A percentile compares a stretch with the other conserved stretches of the same genome.
Evolutionary conservation across 2,329 filamentous ascomycete genomes (phyloP).

Genomic region (Penicillium sp.): DNA sequence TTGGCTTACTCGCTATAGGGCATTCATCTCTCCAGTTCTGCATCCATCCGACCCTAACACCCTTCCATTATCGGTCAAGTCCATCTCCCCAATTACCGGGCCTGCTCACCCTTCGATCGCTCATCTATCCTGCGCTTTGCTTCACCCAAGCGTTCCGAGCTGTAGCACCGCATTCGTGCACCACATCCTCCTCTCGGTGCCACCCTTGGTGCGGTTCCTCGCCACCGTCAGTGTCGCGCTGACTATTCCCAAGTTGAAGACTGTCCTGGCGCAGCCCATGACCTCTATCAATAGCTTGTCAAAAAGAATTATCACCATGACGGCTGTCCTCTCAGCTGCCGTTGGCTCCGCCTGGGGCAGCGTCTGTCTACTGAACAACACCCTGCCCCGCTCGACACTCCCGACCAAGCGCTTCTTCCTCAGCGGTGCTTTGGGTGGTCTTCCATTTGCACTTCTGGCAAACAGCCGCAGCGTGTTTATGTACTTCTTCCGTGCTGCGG

Average conservation of each 20-base stretch:
- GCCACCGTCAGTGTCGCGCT: slow-evolving; percentile 70
- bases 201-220: slow-evolving; percentile 70
- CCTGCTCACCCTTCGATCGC: slow-evolving; percentile 85
- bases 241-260: slow-evolving; percentile 68
- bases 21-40: slow-evolving; percentile 82
- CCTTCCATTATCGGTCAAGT: slow-evolving; percentile 65
- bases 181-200: slow-evolving; percentile 84
- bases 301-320: slow-evolving; percentile 71
- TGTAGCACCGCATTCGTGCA: slow-evolving; percentile 85
- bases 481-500: slow-evolving; percentile 74
- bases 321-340: slow-evolving; percentile 77
- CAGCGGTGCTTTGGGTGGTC: slow-evolving; percentile 79
- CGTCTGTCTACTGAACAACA: slow-evolving; percentile 83
- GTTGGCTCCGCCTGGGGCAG: slow-evolving; percentile 86
- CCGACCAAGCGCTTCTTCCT: slow-evolving; percentile 88
- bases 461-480: slow-evolving; percentile 68
- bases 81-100: slow-evolving; percentile 76
- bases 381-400: slow-evolving; percentile 73
- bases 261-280: slow-evolving; percentile 70
- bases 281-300: slow-evolving; percentile 68
- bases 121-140: slow-evolving; percentile 82
- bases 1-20: slow-evolving; percentile 47
- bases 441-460: slow-evolving; percentile 73
- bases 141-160: slow-evolving; percentile 86
- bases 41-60: slow-evolving; percentile 69